phyloP scores from a whole-genome alignment of 1,139 yeast species.

The Kluyveromyces sp. region DNA sequence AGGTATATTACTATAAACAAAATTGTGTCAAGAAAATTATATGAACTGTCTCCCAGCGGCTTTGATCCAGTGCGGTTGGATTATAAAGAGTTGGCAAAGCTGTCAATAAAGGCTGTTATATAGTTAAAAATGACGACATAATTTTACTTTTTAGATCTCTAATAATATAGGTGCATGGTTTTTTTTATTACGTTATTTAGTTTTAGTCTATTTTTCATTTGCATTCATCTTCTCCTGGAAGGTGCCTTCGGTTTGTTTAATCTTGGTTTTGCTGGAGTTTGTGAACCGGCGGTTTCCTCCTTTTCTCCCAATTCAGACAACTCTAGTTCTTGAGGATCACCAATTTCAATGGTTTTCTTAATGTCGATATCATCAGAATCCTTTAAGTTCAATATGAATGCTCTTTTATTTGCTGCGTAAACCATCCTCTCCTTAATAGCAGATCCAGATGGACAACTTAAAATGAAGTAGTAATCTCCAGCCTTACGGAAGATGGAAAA shows the following conservation, averaged over 20 bases:
- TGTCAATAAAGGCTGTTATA: slow-evolving; percentile 5
- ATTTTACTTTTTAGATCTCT: too few species aligned
- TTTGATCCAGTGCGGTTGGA: slow-evolving; percentile 15
- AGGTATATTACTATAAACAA: slow-evolving; percentile 41
- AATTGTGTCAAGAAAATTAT: slow-evolving; percentile 36
- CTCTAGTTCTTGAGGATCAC: slow-evolving; percentile 62
- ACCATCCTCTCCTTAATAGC: slow-evolving; percentile 88
- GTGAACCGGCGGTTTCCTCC: slow-evolving; percentile 11
- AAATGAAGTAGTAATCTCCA: slow-evolving; percentile 44
- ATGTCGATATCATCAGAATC: slow-evolving; percentile 30
- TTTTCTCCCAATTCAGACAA: slow-evolving; percentile 23
- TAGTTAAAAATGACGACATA: not conserved
- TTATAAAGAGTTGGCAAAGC: slow-evolving; percentile 16
- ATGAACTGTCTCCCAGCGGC: slow-evolving; percentile 25
- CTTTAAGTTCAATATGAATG: slow-evolving; percentile 48
- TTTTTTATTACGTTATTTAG: not conserved
- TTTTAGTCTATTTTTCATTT: not conserved
- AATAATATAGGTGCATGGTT: too few species aligned
- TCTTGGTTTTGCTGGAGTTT: slow-evolving; percentile 23
- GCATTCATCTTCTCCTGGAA: slow-evolving; percentile 19
- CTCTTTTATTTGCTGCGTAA: slow-evolving; percentile 76
- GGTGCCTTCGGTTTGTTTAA: slow-evolving; percentile 54
- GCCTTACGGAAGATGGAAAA: slow-evolving; percentile 45
- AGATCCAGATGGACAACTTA: slow-evolving; percentile 86
- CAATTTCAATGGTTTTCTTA: slow-evolving; percentile 51